phyloP scores from a whole-genome alignment of 768 basidiomycete species.

The Dacryopinax primogenitus region DNA sequence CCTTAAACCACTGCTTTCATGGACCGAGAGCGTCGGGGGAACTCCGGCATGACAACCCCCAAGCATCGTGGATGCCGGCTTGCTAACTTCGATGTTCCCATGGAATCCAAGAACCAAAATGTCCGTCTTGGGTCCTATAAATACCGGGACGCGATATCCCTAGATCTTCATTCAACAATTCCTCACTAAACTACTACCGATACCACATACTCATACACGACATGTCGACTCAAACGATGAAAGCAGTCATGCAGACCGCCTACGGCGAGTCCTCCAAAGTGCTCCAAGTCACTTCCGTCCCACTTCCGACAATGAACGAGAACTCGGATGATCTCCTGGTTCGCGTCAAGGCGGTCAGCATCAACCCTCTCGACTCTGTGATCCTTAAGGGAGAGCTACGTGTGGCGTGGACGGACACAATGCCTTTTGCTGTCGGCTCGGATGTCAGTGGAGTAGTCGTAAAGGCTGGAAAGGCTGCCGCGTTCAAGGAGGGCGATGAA shows the following conservation, averaged over 20 bases:
- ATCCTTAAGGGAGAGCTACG: neutral
- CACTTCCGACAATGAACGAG: neutral
- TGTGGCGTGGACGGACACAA: neutral
- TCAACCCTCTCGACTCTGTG: constrained; percentile 3
- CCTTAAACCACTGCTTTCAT: no score
- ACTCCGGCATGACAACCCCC: no score
- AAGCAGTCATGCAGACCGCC: neutral
- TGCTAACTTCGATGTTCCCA: no score
- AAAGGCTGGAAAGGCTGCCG: neutral
- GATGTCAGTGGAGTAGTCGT: neutral
- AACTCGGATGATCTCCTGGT: neutral
- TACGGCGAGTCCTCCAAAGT: neutral
- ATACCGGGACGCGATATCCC: no score
- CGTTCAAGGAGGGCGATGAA: constrained; percentile 3
- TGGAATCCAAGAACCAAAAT: no score
- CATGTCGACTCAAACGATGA: neutral
- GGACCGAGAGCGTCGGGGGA: no score
- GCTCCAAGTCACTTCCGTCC: neutral
- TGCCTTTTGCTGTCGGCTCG: neutral
- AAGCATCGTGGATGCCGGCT: no score
- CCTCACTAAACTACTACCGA: neutral
- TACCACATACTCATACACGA: no score
- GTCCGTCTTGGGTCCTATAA: no score
- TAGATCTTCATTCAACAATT: no score
- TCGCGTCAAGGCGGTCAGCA: neutral